Evolutionary conservation across 1,284 basidiomycete genomes (phyloP).

Genomic region (Cryptococcus jaspeensis): DNA sequence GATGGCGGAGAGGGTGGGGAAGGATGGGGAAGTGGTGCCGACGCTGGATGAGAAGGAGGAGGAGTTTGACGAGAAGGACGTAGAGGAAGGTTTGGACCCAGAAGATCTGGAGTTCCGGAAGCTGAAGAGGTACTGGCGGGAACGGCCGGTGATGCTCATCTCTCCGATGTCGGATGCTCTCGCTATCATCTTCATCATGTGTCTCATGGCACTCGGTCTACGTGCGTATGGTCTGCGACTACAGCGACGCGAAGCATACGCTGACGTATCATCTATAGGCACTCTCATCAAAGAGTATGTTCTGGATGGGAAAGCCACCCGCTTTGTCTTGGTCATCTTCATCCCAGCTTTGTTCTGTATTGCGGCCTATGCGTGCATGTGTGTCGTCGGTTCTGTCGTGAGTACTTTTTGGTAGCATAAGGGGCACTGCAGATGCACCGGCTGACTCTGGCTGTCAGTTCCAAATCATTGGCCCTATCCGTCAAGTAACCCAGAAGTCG

Average conservation of each 20-base stretch:
- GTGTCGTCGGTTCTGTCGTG: constrained; percentile 28
- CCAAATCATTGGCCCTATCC: constrained; percentile 55
- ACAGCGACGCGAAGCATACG: no score
- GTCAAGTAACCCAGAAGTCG: constrained; percentile 57
- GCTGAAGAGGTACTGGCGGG: constrained; percentile 27
- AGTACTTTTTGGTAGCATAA: constrained; percentile 13
- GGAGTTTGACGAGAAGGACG: constrained; percentile 10
- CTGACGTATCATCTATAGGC: constrained; percentile 47
- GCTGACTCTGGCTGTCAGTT: constrained; percentile 18
- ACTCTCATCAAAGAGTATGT: constrained; percentile 54
- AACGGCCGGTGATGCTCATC: constrained; percentile 52
- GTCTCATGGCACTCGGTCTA: constrained; percentile 35
- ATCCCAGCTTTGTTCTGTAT: constrained; percentile 56
- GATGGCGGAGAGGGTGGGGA: constrained; percentile 25
- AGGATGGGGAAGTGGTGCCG: constrained; percentile 6
- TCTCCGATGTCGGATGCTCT: constrained; percentile 57
- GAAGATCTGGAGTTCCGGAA: constrained; percentile 27
- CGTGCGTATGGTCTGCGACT: constrained; percentile 18
- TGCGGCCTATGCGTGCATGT: constrained; percentile 38
- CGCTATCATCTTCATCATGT: constrained; percentile 44
- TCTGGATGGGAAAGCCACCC: constrained; percentile 55
- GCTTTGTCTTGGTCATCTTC: constrained; percentile 54
- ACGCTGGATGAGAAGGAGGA: constrained; percentile 10
- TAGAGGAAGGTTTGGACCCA: constrained; percentile 26
- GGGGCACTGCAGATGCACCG: no score